These are phyloP conservation scores for Microdochium paspali DNA, from an alignment of 2,329 filamentous ascomycete species.

Conservation along the genomic window DNA sequence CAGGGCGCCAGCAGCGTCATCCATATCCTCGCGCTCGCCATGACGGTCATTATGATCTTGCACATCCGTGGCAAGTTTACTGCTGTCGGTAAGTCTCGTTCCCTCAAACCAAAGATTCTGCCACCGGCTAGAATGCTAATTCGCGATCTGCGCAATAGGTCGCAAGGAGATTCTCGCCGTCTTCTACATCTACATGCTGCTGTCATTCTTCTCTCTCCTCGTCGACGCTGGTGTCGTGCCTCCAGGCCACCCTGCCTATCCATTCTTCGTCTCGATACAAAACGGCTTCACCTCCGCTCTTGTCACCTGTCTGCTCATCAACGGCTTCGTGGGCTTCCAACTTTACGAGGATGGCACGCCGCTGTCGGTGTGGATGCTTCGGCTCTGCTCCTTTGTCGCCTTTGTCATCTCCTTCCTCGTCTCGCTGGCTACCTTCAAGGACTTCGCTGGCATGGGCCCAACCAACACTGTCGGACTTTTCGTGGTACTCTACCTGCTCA, in stretches of 20 bases:
- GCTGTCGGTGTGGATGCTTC: constrained; percentile 86
- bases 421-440: constrained; percentile 84
- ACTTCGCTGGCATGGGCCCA: constrained; percentile 77
- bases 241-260: constrained; percentile 68
- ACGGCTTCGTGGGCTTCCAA: constrained; percentile 97
- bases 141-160: constrained; percentile 27
- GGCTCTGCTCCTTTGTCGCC: constrained; percentile 67
- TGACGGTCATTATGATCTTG: constrained; percentile 96
- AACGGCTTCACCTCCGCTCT: constrained; percentile 77
- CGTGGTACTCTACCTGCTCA: constrained; percentile 83
- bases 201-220: constrained; percentile 80
- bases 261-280: constrained; percentile 87
- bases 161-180: constrained; percentile 71
- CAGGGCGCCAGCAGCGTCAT: constrained; percentile 84
- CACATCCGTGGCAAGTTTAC: constrained; percentile 98
- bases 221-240: constrained; percentile 91
- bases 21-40: constrained; percentile 81
- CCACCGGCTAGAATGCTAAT: not conserved
- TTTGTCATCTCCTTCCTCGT: constrained; percentile 83
- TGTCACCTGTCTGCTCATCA: constrained; percentile 84
- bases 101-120: not conserved
- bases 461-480: constrained; percentile 85
- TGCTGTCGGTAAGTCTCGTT: constrained; percentile 67
- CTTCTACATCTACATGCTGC: constrained; percentile 92
- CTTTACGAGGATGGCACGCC: constrained; percentile 95